phyloP scores from a whole-genome alignment of 2,329 filamentous ascomycete species.

The Aspergillus brunneoviolaceus region DNA sequence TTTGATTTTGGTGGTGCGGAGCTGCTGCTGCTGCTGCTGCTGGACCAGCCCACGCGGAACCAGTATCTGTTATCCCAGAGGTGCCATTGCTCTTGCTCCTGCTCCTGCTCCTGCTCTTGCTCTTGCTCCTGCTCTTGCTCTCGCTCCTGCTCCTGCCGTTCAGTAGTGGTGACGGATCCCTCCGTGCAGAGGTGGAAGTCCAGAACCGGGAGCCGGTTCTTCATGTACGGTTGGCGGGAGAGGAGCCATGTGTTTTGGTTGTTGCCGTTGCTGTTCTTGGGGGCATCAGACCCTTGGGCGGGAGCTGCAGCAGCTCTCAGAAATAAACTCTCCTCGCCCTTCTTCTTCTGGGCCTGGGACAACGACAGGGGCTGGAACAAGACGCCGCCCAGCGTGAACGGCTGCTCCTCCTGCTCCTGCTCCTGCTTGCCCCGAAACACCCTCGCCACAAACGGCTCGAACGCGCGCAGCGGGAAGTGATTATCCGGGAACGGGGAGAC shows the following conservation, averaged over 20 bases:
- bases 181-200: constrained; percentile 7
- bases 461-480: constrained; percentile 44
- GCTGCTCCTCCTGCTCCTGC: constrained; percentile 28
- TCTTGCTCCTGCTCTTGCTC: neutral
- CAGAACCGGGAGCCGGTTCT: constrained; percentile 23
- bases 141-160: too few species aligned
- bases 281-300: too few species aligned
- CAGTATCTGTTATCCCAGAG: constrained; percentile 60
- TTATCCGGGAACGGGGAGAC: constrained; percentile 47
- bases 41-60: constrained; percentile 43
- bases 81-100: constrained; percentile 25
- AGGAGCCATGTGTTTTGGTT: constrained; percentile 37
- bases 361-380: constrained; percentile 45
- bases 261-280: neutral
- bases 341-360: constrained; percentile 4
- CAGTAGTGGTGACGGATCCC: too few species aligned
- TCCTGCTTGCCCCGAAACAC: constrained; percentile 37
- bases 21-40: constrained; percentile 25
- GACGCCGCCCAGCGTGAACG: constrained; percentile 51
- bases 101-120: neutral
- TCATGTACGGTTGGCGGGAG: constrained; percentile 39
- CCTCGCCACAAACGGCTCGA: constrained; percentile 40
- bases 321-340: too few species aligned
- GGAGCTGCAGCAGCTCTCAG: too few species aligned
- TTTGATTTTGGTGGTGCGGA: neutral